These are phyloP conservation scores for Daldinia childiae DNA, from an alignment of 495 filamentous ascomycete species.

Conservation along the genomic window DNA sequence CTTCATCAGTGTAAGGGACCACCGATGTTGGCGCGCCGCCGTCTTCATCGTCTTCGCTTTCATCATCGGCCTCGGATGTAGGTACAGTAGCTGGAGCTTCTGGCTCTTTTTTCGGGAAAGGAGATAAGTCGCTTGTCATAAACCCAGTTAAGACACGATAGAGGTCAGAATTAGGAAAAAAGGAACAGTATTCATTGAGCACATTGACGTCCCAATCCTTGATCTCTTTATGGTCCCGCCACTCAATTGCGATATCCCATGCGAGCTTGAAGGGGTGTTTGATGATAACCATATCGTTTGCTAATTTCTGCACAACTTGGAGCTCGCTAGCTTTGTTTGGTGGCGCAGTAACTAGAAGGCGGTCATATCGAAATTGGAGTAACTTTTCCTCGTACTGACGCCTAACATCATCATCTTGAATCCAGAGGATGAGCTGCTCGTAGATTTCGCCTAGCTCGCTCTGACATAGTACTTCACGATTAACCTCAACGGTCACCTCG, in stretches of 20 bases:
- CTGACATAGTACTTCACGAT: slow-evolving; percentile 76
- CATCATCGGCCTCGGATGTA: slow-evolving; percentile 43
- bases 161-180: slow-evolving; percentile 87
- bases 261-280: slow-evolving; percentile 90
- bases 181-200: slow-evolving; percentile 78
- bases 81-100: slow-evolving; percentile 29
- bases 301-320: slow-evolving; percentile 73
- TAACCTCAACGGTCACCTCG: slow-evolving; percentile 87
- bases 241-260: slow-evolving; percentile 90
- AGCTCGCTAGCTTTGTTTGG: slow-evolving; percentile 72
- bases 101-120: slow-evolving; percentile 66
- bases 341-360: slow-evolving; percentile 72
- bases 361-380: slow-evolving; percentile 80
- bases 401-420: slow-evolving; percentile 82
- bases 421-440: slow-evolving; percentile 86
- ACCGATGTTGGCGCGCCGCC: slow-evolving; percentile 59
- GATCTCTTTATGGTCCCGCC: slow-evolving; percentile 79
- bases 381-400: slow-evolving; percentile 91
- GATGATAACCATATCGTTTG: slow-evolving; percentile 93
- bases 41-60: slow-evolving; percentile 63
- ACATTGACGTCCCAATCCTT: slow-evolving; percentile 76
- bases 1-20: slow-evolving; percentile 68
- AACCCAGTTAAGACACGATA: slow-evolving; percentile 82
- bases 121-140: slow-evolving; percentile 82
- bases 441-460: slow-evolving; percentile 81